Conservation (phyloP, 2,329 filamentous ascomycete genomes). For the Penicillium sp. region DNA sequence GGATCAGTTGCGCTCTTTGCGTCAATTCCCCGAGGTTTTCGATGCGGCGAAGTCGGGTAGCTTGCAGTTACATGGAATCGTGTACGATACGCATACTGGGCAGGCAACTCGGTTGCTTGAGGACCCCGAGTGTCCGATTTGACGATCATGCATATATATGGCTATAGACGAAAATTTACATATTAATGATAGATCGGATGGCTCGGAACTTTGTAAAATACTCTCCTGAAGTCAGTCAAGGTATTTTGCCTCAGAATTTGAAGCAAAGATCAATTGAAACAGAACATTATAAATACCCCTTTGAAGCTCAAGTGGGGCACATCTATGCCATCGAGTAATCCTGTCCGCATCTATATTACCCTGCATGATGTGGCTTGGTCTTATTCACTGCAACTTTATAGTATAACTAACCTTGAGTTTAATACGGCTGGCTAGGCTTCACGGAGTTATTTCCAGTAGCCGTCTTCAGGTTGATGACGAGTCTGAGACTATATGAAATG, state of each 20-base stretch:
- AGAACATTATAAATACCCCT: too few species aligned
- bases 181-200: background rate
- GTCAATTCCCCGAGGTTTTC: conserved; percentile 13
- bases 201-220: background rate
- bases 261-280: too few species aligned
- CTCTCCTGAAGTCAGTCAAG: background rate
- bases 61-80: conserved; percentile 17
- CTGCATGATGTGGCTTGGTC: background rate
- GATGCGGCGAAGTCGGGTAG: conserved; percentile 7
- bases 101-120: conserved; percentile 7
- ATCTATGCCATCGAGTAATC: background rate
- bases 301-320: background rate
- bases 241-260: too few species aligned
- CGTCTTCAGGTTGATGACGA: too few species aligned
- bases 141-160: background rate
- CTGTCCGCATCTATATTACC: background rate
- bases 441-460: too few species aligned
- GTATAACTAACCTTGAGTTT: background rate
- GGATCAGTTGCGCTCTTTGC: conserved; percentile 18
- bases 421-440: too few species aligned
- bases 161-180: background rate
- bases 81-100: conserved; percentile 15
- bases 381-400: background rate
- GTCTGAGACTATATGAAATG: background rate
- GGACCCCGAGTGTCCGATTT: background rate